phyloP scores from a whole-genome alignment of 768 basidiomycete genomes.

The Dacryopinax spathularia region DNA sequence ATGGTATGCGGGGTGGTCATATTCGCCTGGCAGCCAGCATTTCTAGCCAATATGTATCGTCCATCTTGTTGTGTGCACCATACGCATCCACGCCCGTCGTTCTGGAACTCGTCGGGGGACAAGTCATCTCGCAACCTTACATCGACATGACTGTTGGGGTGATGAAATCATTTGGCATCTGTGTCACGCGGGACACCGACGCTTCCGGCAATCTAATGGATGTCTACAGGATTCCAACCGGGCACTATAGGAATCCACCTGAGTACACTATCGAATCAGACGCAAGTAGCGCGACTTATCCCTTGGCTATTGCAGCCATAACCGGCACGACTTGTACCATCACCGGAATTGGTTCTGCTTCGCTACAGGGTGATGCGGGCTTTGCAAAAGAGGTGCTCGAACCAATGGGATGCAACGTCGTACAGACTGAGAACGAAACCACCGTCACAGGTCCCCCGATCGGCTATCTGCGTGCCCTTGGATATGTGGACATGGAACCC shows the following conservation, averaged over 20 bases:
- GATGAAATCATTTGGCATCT: slow-evolving; percentile 85
- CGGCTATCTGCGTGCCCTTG: slow-evolving; percentile 67
- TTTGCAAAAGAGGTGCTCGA: slow-evolving; percentile 88
- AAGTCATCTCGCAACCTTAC: slow-evolving; percentile 96
- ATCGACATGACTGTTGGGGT: slow-evolving; percentile 99
- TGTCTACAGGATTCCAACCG: slow-evolving; percentile 73
- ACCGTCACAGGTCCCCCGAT: slow-evolving; percentile 82
- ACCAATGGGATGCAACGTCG: slow-evolving; percentile 86
- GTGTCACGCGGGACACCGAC: slow-evolving; percentile 53
- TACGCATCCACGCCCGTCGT: slow-evolving; percentile 74
- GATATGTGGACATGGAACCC: slow-evolving; percentile 91
- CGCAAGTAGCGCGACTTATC: slow-evolving; percentile 91
- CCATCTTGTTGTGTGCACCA: slow-evolving; percentile 89
- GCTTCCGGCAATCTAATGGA: slow-evolving; percentile 50
- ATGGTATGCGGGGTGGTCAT: slow-evolving; percentile 65
- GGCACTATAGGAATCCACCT: slow-evolving; percentile 57
- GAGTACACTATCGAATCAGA: slow-evolving; percentile 88
- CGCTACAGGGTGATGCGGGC: slow-evolving; percentile 91
- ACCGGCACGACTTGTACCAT: slow-evolving; percentile 96
- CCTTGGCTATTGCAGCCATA: slow-evolving; percentile 90
- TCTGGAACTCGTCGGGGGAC: slow-evolving; percentile 81
- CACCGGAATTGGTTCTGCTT: slow-evolving; percentile 73
- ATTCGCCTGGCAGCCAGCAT: slow-evolving; percentile 87
- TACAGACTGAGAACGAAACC: slow-evolving; percentile 76
- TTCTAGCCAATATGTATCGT: slow-evolving; percentile 96